Evolutionary conservation across 495 filamentous ascomycete genomes (phyloP).

Genomic region (Daldinia concentrica): DNA sequence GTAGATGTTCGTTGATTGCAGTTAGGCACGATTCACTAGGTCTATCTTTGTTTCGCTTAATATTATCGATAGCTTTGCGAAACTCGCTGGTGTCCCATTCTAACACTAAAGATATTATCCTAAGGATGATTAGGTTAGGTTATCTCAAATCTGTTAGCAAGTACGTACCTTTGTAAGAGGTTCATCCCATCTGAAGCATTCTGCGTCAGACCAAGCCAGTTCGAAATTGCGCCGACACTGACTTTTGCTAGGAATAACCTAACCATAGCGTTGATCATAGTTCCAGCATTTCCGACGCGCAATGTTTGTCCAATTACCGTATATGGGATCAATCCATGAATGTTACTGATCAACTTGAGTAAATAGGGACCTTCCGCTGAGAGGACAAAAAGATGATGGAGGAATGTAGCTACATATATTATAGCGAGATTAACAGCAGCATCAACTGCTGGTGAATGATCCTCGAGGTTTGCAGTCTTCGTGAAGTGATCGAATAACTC

Average conservation of each 20-base stretch:
- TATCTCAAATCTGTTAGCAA: background rate
- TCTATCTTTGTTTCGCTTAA: slow-evolving; percentile 60
- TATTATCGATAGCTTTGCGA: slow-evolving; percentile 60
- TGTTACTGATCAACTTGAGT: slow-evolving; percentile 63
- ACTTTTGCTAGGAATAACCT: slow-evolving; percentile 70
- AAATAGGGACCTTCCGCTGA: slow-evolving; percentile 71
- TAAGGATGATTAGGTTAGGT: slow-evolving; percentile 39
- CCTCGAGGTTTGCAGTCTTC: slow-evolving; percentile 62
- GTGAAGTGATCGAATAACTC: slow-evolving; percentile 64
- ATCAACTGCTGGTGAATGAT: slow-evolving; percentile 64
- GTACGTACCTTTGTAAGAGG: slow-evolving; percentile 66
- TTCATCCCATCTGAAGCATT: slow-evolving; percentile 74
- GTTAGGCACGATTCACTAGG: slow-evolving; percentile 60
- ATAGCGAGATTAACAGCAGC: slow-evolving; percentile 66
- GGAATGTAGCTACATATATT: slow-evolving; percentile 68
- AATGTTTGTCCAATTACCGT: slow-evolving; percentile 67
- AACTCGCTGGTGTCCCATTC: slow-evolving; percentile 69
- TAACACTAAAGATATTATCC: slow-evolving; percentile 70
- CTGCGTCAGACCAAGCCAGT: slow-evolving; percentile 70
- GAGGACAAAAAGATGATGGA: slow-evolving; percentile 69
- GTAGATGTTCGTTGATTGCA: slow-evolving; percentile 59
- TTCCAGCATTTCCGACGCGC: slow-evolving; percentile 71
- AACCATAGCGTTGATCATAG: slow-evolving; percentile 73
- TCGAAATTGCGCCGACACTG: slow-evolving; percentile 67
- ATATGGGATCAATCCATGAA: slow-evolving; percentile 70